Percentiles rank a stretch among this genome's conserved stretches.
Conservation (phyloP, 2,329 filamentous ascomycete species). For the Neopestalotiopsis rosae region DNA sequence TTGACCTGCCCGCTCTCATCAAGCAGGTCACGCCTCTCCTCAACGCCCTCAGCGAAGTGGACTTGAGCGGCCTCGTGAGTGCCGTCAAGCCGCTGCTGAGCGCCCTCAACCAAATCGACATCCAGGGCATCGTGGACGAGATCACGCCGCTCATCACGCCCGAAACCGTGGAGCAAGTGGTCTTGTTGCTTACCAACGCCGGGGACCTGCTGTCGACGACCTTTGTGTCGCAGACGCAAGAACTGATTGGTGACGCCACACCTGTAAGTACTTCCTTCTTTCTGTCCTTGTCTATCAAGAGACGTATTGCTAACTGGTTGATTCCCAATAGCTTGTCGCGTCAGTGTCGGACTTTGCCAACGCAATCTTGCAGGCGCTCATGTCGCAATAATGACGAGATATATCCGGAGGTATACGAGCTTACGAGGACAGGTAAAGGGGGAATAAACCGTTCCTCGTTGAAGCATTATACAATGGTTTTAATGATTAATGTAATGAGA, state of each 20-base stretch:
- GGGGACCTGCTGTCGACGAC: constrained; percentile 41
- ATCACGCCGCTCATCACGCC: constrained; percentile 47
- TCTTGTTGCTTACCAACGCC: constrained; percentile 44
- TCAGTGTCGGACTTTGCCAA: constrained; percentile 36
- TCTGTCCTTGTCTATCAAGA: not conserved
- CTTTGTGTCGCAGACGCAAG: constrained; percentile 48
- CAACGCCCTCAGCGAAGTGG: constrained; percentile 38
- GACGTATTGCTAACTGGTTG: not conserved
- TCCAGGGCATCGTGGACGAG: constrained; percentile 40
- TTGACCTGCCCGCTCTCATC: constrained; percentile 45
- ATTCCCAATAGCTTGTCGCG: constrained; percentile 29
- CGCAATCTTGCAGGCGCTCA: constrained; percentile 33
- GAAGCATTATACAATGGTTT: constrained; percentile 24
- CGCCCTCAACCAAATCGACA: constrained; percentile 44
- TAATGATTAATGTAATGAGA: constrained; percentile 29
- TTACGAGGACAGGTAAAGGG: constrained; percentile 23
- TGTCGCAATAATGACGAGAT: constrained; percentile 10
- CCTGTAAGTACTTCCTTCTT: constrained; percentile 38
- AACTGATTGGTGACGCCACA: constrained; percentile 49
- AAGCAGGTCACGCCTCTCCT: constrained; percentile 42
- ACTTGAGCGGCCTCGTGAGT: constrained; percentile 40
- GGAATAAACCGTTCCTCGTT: constrained; percentile 21
- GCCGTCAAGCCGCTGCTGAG: constrained; percentile 42
- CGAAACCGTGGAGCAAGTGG: constrained; percentile 40
- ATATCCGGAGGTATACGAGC: constrained; percentile 13